Percentiles rank a stretch among this genome's conserved stretches.
Evolutionary conservation across 257 asterid genomes (phyloP).

Genomic region (Solanum peruvianum): DNA sequence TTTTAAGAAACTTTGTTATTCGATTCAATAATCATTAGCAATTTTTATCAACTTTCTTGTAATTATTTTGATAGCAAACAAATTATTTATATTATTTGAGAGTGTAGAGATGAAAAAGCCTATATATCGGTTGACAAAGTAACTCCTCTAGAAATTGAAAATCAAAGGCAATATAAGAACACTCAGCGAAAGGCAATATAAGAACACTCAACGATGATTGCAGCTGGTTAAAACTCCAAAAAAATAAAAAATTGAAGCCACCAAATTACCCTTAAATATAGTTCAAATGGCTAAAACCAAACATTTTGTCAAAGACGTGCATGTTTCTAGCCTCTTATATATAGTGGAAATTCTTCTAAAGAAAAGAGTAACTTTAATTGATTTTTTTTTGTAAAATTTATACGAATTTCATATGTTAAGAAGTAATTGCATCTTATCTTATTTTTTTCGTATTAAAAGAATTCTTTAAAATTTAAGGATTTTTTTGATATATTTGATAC

Average conservation of each 20-base stretch:
- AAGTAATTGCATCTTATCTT: too few species aligned
- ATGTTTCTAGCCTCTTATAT: too few species aligned
- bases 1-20: neutral
- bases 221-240: slow-evolving; percentile 11
- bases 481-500: neutral
- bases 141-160: slow-evolving; percentile 6
- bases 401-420: too few species aligned
- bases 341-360: neutral
- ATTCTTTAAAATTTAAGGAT: neutral
- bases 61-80: neutral
- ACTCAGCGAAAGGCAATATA: neutral
- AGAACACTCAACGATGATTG: slow-evolving; percentile 30
- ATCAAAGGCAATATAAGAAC: slow-evolving; percentile 6
- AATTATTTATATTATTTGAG: neutral
- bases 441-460: too few species aligned
- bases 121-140: slow-evolving; percentile 16
- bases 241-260: too few species aligned
- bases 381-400: neutral
- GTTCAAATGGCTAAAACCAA: too few species aligned
- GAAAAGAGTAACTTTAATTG: neutral
- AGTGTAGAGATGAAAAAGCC: neutral
- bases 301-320: too few species aligned
- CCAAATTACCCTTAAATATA: too few species aligned
- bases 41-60: neutral
- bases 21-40: neutral